Evolutionary conservation across 495 filamentous ascomycete species (phyloP), one percentile per base, ranked within the genome.

Genomic region (Aspergillus affinis): DNA sequence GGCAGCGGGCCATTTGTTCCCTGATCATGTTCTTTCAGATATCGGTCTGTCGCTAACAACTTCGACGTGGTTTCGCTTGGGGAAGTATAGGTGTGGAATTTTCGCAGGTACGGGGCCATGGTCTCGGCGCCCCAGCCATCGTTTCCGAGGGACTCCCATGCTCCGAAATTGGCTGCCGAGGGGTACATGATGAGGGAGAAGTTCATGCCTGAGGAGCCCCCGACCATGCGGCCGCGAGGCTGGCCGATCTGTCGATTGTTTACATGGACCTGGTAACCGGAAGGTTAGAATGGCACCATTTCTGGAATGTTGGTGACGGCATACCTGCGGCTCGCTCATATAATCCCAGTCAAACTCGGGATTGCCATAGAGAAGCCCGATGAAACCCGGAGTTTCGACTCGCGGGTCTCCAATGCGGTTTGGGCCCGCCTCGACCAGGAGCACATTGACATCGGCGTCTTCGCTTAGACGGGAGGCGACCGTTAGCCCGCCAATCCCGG

Each of bases 131-230:
- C 66, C 84, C 83, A 86, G 17, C 77, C 77, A 3, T 69, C 51
- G 55, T 84, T 85, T 1, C 82, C 82, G 27, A 86, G 63, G 9
- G 67, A 66, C 2, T 62, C 72, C 82, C 82, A 85, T 6, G 76
- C 69, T 26, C 84, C 78, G 18, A 84, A 69, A 44, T 72, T 68
- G 2, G 65, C 69, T 12, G 61, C 61, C 5, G 72, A 73, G 10
- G 66, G 69, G 18, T 64, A 67, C 29, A 69, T 55, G 20, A 67
- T 45, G 15, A 63, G 58, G 12, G 61, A 57, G 23, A 64, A 61
- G 44, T 86, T 86, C 58, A 88, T 71, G 2, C 74, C 79, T 17
- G 79, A 82, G 15, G 79, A 81, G 8, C 85, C 86, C 9, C 84
- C 86, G 2, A 86, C 68, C 32, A 78, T 73, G 54, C 81, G 82